A percentile compares a stretch with the other conserved stretches of the same genome.
phyloP scores from a whole-genome alignment of 805 yeast genomes.

The Starmerella apis region DNA sequence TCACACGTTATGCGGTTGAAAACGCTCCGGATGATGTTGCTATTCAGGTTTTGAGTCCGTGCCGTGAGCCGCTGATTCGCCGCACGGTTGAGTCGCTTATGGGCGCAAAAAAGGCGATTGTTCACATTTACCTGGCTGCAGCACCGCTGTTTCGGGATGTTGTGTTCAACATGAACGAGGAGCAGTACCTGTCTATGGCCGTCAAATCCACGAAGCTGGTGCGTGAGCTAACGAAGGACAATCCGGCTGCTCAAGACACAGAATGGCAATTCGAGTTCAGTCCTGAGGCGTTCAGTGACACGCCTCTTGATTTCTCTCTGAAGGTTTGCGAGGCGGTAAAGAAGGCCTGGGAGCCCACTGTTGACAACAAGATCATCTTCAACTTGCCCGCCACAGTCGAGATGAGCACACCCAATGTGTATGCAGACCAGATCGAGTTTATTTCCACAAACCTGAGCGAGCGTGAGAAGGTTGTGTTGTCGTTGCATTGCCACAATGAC shows the following conservation, averaged over 20 bases:
- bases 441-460: conserved; percentile 51
- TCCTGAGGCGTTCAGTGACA: conserved; percentile 70
- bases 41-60: conserved; percentile 66
- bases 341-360: conserved; percentile 61
- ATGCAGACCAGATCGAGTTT: conserved; percentile 76
- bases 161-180: conserved; percentile 50
- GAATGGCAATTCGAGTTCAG: conserved; percentile 69
- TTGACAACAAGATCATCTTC: conserved; percentile 58
- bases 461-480: conserved; percentile 61
- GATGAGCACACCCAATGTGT: conserved; percentile 68
- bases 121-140: conserved; percentile 68
- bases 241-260: conserved; percentile 36
- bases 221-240: conserved; percentile 56
- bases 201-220: conserved; percentile 54
- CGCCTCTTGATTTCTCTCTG: conserved; percentile 52
- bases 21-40: conserved; percentile 67
- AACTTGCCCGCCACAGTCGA: conserved; percentile 81
- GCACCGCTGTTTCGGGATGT: conserved; percentile 64
- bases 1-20: conserved; percentile 63
- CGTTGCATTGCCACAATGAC: conserved; percentile 76
- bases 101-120: conserved; percentile 67
- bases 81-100: conserved; percentile 61
- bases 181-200: conserved; percentile 52
- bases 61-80: conserved; percentile 60
- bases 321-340: conserved; percentile 66